These are phyloP conservation scores for Rehmannia glutinosa DNA, from an alignment of 257 asterid genomes.

Conservation along the genomic window DNA sequence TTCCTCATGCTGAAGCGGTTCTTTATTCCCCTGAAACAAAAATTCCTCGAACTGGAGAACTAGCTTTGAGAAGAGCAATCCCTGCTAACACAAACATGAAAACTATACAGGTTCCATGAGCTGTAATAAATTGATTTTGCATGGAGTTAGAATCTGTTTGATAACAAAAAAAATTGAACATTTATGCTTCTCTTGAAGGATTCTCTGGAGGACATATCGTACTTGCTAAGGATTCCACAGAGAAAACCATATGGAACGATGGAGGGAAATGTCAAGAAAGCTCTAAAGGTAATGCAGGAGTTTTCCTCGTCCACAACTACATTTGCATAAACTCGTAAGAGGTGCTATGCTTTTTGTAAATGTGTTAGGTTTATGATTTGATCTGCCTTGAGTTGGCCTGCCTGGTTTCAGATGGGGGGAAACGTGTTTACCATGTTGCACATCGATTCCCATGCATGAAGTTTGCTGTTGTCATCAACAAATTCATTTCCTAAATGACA, in stretches of 20 bases:
- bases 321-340: not conserved
- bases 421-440: not conserved
- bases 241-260: conserved; percentile 95
- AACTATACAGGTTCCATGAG: conserved; percentile 67
- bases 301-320: not conserved
- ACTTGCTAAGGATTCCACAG: conserved; percentile 96
- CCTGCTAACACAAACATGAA: conserved; percentile 96
- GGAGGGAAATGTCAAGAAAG: conserved; percentile 96
- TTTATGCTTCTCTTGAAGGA: conserved; percentile 41
- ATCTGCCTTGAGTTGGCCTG: no score
- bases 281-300: conserved; percentile 62
- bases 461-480: no score
- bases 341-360: not conserved
- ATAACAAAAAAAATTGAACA: not conserved
- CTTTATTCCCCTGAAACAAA: conserved; percentile 96
- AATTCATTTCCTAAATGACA: no score
- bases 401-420: no score
- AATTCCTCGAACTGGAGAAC: conserved; percentile 93
- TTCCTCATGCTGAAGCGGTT: conserved; percentile 82
- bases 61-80: conserved; percentile 94
- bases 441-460: not conserved
- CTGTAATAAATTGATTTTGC: not conserved
- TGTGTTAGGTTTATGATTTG: not conserved
- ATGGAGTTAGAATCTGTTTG: not conserved
- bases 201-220: conserved; percentile 90